These are phyloP conservation scores for Pachyrhizus erosus DNA, from an alignment of 306 rosid species.

Conservation along the genomic window DNA sequence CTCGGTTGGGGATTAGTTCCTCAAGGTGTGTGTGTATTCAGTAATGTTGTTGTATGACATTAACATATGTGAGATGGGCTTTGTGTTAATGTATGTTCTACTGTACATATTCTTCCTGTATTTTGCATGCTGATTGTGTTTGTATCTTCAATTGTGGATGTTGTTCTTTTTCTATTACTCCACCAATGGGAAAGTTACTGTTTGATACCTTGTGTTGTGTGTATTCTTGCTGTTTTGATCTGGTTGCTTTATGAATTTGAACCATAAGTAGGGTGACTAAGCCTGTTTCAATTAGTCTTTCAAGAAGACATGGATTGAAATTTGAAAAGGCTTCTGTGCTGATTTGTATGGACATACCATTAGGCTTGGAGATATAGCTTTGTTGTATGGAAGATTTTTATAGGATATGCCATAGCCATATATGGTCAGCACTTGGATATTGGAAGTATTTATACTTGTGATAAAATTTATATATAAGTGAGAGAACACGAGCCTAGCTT, in stretches of 20 bases:
- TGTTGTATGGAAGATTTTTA: neutral
- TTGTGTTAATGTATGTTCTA: neutral
- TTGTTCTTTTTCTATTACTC: neutral
- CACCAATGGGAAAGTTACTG: too few species aligned
- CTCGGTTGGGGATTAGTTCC: conserved; percentile 84
- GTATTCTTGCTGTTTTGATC: neutral
- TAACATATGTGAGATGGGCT: neutral
- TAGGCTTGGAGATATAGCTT: conserved; percentile 25
- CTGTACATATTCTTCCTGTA: conserved; percentile 2
- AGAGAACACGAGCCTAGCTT: neutral
- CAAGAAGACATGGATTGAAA: too few species aligned
- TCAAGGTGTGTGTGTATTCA: conserved; percentile 62
- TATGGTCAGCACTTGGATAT: conserved; percentile 1
- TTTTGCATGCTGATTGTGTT: neutral
- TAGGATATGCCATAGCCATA: neutral
- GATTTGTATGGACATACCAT: neutral
- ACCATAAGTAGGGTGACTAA: too few species aligned
- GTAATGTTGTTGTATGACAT: neutral
- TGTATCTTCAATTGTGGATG: neutral
- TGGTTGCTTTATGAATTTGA: too few species aligned
- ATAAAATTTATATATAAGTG: conserved; percentile 6
- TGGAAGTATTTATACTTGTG: conserved; percentile 14
- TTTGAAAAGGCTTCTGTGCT: neutral
- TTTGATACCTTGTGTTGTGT: neutral
- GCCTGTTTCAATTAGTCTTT: neutral